Evolutionary conservation across 2,329 filamentous ascomycete genomes (phyloP), one percentile per base, ranked within the genome.

Genomic region (Aspergillus awamori): DNA sequence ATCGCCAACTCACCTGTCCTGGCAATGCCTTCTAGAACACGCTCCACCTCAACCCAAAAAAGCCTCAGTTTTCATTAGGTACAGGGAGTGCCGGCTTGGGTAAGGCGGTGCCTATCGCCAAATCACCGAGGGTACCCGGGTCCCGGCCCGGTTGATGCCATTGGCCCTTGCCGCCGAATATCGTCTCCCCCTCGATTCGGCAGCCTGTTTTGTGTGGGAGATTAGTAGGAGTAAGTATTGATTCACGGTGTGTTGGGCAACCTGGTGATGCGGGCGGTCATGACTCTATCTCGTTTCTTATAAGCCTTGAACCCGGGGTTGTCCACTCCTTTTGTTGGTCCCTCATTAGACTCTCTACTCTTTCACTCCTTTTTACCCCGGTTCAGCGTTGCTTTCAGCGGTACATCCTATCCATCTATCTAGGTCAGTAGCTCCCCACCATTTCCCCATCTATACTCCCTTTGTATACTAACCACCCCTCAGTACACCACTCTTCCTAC

Each of bases 61-160:
- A 58, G 61, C 51, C 60, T 62, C 53, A 53, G 55, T 64, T 62
- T 60, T 51, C 58, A 61, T 63, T 63, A 58, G 41, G 53, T 56
- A 56, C 39, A 36, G 36, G 36, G 48, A 24, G 30, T 57, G 41
- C 48, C 52, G 10, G 49, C 49, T 58, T 65, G 62, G 63, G 63
- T 53, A 54, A 58, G 38, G 41, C 36, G 62, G 41, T 56, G 51
- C 58, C 41, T 56, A 56, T 56, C 53, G 45, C 47, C 33, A 26
- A 59, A 60, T 43, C 58, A 54, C 63, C 63, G 61, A 63, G 43
- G 52, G 53, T 62, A 62, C 59, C 63, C 63, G 63, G 49, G 58
- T 53, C 62, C 63, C 62, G 63, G 53, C 63, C 63, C 62, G 63
- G 63, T 38, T 51, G 26, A 28, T 64, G 20, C 58, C 33, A 65